Evolutionary conservation across 2,329 filamentous ascomycete genomes (phyloP), one percentile per base, ranked within the genome.

Genomic region (Cladosporium austrohemisphaericum): DNA sequence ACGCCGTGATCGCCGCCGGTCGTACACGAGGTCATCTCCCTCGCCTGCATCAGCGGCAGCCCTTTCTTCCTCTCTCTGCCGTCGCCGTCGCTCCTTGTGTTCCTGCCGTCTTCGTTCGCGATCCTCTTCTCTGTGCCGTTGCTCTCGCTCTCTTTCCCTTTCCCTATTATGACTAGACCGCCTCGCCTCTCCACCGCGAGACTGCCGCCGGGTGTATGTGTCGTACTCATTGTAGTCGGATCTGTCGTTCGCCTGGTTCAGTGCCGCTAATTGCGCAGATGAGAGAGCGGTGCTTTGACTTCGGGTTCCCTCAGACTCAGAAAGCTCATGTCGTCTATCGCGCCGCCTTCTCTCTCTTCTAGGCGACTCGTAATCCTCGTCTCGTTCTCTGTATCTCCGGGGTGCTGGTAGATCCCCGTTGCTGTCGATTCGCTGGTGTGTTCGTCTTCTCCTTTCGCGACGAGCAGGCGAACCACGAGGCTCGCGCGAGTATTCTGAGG

Each of bases 231-330:
- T 68, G 8, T 66, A 64, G 18, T 63, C 63, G 67, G 69, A 74
- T 3, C 70, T 76, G 20, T 76, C 73, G 65, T 87, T 84, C 47
- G 79, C 69, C 41, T 79, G 74, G 58, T 88, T 78, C 38, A 91
- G 67, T 60, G 82, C 80, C 10, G 83, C 83, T 41, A 91, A 68
- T 4, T 84, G 81, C 57, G 81, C 78, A 52, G 68, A 72, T 66
- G 60, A 81, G 59, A 76, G 64, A 31, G 67, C 60, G 19, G 67
- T 67, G 43, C 58, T 64, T 13, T 43, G 36, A 5, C 38, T 41
- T 16, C 36, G 46, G 28, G 25, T 49, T 18, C 19, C 22, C 25
- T 44, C 35, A 7, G 49, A 51, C 4, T 26, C 28, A 10, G 37
- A 33, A 3, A 26, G 23, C n/a, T 41, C 36, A 9, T 49, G 46